These are phyloP conservation scores for Serendipita indica DNA, from an alignment of 768 basidiomycete species.

Conservation along the genomic window DNA sequence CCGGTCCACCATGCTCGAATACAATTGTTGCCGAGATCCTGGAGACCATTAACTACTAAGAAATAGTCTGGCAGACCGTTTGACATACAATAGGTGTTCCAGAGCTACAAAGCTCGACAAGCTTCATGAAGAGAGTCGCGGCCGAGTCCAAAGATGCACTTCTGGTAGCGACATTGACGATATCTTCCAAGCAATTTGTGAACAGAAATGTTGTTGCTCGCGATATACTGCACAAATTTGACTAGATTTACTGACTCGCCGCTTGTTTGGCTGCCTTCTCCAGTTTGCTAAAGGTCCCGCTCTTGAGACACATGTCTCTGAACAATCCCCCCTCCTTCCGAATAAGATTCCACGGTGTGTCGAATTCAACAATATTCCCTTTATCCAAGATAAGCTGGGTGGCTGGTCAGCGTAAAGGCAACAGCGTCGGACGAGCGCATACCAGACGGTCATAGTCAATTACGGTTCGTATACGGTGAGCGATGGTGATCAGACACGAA, in stretches of 20 bases:
- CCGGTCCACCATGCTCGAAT: slow-evolving; percentile 3
- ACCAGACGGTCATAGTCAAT: slow-evolving; percentile 71
- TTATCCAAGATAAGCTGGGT: slow-evolving; percentile 19
- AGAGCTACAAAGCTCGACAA: neutral
- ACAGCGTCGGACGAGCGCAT: slow-evolving; percentile 31
- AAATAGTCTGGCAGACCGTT: neutral
- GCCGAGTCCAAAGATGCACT: no score
- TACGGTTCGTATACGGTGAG: slow-evolving; percentile 60
- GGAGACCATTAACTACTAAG: neutral
- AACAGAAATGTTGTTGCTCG: neutral
- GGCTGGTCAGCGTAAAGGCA: neutral
- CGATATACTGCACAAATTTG: no score
- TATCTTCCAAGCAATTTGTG: neutral
- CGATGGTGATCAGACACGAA: slow-evolving; percentile 30
- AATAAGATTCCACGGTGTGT: slow-evolving; percentile 38
- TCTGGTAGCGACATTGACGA: no score
- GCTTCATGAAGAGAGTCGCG: no score
- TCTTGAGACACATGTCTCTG: slow-evolving; percentile 54
- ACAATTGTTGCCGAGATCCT: neutral
- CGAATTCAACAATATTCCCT: slow-evolving; percentile 34
- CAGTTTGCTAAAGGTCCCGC: slow-evolving; percentile 46
- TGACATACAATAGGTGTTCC: neutral
- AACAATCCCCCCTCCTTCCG: slow-evolving; percentile 39
- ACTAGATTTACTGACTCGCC: no score
- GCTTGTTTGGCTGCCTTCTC: slow-evolving; percentile 37